Conservation (phyloP, 345 rosid species). For the Rhizophora mangle region DNA sequence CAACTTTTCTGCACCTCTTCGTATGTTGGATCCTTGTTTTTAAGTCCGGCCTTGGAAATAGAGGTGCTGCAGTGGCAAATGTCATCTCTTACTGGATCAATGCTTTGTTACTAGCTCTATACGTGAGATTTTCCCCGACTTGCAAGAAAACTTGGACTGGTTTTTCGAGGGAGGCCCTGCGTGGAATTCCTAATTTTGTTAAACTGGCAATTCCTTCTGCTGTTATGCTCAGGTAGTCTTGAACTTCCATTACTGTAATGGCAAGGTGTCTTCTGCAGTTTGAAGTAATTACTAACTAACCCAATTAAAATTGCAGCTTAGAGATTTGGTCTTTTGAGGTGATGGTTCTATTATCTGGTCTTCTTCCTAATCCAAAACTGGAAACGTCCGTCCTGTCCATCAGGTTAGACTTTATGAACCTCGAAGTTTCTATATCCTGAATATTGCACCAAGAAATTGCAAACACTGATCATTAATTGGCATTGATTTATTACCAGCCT, state of each 20-base stretch:
- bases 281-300: neutral
- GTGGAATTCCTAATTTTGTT: conserved; percentile 19
- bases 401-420: conserved; percentile 21
- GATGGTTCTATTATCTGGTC: conserved; percentile 39
- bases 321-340: conserved; percentile 46
- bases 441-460: neutral
- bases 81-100: conserved; percentile 41
- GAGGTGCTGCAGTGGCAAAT: conserved; percentile 52
- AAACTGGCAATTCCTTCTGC: conserved; percentile 46
- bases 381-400: conserved; percentile 48
- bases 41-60: conserved; percentile 38
- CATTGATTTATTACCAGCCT: conserved; percentile 18
- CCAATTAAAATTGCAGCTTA: conserved; percentile 21
- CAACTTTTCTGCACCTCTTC: conserved; percentile 37
- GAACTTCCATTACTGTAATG: neutral
- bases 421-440: neutral
- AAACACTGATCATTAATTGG: neutral
- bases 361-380: conserved; percentile 44
- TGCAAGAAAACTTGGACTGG: conserved; percentile 40
- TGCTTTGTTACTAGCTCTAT: conserved; percentile 24
- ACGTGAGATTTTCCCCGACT: conserved; percentile 31
- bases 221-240: conserved; percentile 39
- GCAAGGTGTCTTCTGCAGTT: too few relatives aligned
- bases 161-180: conserved; percentile 32
- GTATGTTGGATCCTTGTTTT: conserved; percentile 47